Evolutionary conservation across 2,329 filamentous ascomycete species (phyloP), one percentile per base, ranked within the genome.

Genomic region (Penicillium expansum): DNA sequence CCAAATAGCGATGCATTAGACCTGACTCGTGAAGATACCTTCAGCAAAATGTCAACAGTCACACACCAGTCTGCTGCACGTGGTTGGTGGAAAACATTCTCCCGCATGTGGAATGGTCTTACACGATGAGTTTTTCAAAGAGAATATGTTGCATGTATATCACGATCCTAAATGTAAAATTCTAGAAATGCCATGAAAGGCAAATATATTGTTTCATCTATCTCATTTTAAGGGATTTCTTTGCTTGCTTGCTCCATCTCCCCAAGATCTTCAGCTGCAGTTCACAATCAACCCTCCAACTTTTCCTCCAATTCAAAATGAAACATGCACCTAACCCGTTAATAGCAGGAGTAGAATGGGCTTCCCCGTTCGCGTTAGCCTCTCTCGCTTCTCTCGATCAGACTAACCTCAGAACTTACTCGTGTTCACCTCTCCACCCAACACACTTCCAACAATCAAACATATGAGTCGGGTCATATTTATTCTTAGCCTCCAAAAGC

Each of bases 381-480:
- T n/a, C 14, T 24, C 13, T n/a, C 41, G 4, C 7, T 22, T 7
- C 22, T 29, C 6, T 10, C 4, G 39, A 37, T 18, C 18, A 29
- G 20, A 24, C n/a, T n/a, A n/a, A n/a, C 24, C 24, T 24, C 24
- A 32, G 32, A 41, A 56, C 56, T 60, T 37, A 57, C 57, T 60
- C 50, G 14, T 33, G 14, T 48, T 43, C 38, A n/a, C 59, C 59
- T 30, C 50, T 44, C 60, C 60, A 60, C 14, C 59, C 57, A 41
- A 61, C 59, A 57, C 59, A 60, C 14, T 55, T 59, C 35, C 33
- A 62, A 42, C 57, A 62, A 43, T 58, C 43, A 41, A 60, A 58
- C 16, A 58, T 35, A 35, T 53, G 56, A 20, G 47, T 52, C n/a
- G 69, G 66, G 55, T 72, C 70, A 57, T 66, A 71, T 16, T 61